phyloP scores from a whole-genome alignment of 73 alveolate genomes.

The Blepharisma stoltei region DNA sequence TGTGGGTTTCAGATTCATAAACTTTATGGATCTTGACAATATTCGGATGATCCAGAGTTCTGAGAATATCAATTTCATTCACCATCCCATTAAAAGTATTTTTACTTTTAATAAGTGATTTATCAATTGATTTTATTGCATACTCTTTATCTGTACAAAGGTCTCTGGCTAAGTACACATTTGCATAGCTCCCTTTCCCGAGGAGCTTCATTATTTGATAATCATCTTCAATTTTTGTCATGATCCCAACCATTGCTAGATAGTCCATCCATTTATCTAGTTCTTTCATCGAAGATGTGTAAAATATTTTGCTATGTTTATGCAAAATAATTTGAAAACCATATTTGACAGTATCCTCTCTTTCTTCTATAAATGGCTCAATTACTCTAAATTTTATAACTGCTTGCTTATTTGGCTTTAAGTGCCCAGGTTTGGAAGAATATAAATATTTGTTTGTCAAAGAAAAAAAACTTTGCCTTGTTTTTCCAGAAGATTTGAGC shows the following conservation, averaged over 20 bases:
- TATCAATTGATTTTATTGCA: neutral
- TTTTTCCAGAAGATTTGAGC: too few species aligned
- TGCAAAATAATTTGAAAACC: neutral
- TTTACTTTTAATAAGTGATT: neutral
- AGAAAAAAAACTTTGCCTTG: too few species aligned
- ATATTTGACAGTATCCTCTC: neutral
- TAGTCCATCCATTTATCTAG: constrained; percentile 13
- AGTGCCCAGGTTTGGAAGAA: too few species aligned
- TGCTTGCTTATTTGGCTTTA: neutral
- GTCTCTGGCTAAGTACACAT: neutral
- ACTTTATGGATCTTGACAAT: constrained; percentile 48
- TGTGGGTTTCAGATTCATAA: constrained; percentile 49
- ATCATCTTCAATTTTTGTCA: constrained; percentile 3
- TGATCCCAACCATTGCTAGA: neutral
- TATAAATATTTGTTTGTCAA: too few species aligned
- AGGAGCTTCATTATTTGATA: neutral
- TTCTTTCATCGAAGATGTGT: neutral
- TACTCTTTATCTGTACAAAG: neutral
- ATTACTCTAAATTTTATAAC: neutral
- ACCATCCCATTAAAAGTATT: neutral
- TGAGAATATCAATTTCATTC: constrained; percentile 5
- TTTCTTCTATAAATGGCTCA: constrained; percentile 10
- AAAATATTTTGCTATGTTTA: neutral
- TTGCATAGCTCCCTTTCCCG: constrained; percentile 21
- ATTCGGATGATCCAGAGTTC: neutral